Percentiles rank a stretch among this genome's conserved stretches.
phyloP scores from a whole-genome alignment of 2,329 filamentous ascomycete species.

The Aspergillus amoenus region DNA sequence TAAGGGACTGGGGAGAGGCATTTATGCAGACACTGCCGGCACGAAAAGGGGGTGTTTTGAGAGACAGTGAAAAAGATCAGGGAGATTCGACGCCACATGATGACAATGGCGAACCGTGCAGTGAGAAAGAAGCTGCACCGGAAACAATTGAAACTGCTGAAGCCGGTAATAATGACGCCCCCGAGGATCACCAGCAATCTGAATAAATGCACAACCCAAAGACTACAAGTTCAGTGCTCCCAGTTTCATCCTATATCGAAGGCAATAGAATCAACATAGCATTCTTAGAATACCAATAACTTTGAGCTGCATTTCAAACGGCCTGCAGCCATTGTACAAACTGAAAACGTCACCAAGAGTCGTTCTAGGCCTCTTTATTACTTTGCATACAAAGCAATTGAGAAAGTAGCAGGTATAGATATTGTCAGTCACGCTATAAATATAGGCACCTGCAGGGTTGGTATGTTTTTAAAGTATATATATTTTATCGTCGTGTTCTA shows the following conservation, averaged over 20 bases:
- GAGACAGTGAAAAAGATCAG: conserved; percentile 20
- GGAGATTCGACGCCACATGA: conserved; percentile 22
- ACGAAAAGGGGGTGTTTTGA: conserved; percentile 77
- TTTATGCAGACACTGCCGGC: conserved; percentile 88
- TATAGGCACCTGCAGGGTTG: too few relatives aligned
- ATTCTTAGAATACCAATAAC: too few relatives aligned
- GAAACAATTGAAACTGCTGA: conserved; percentile 13
- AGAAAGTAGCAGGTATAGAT: too few relatives aligned
- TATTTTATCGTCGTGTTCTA: too few relatives aligned
- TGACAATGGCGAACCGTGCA: conserved; percentile 17
- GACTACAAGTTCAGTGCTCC: background rate
- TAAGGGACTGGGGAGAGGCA: conserved; percentile 85
- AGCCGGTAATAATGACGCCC: background rate
- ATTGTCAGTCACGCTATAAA: too few relatives aligned
- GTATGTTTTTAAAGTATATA: too few relatives aligned
- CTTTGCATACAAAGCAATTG: too few relatives aligned
- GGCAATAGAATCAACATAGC: too few relatives aligned
- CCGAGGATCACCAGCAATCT: background rate
- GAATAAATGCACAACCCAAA: background rate
- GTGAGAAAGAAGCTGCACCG: conserved; percentile 11
- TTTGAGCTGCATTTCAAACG: too few relatives aligned
- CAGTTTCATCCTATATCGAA: background rate
- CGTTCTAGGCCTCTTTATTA: too few relatives aligned
- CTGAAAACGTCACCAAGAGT: too few relatives aligned
- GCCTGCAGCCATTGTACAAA: too few relatives aligned